Conservation (phyloP, 2,329 filamentous ascomycete species). For the Cladosporium oxysporum region DNA sequence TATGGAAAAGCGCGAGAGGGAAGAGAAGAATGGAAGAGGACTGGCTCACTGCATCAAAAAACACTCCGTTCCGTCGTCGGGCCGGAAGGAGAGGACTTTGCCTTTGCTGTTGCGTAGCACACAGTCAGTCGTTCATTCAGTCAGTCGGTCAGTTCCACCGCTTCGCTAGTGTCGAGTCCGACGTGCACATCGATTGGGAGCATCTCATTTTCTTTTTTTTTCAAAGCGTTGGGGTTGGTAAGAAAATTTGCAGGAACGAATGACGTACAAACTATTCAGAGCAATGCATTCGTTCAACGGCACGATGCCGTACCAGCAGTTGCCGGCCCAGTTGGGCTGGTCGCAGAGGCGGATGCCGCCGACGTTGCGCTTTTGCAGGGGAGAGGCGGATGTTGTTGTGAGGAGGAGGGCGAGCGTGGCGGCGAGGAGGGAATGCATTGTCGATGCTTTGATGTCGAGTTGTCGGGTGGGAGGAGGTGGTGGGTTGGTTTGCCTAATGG, state of each 20-base stretch:
- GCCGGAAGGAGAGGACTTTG: constrained; percentile 27
- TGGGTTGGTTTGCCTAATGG: not conserved
- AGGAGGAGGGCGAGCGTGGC: not conserved
- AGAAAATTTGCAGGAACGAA: too few relatives aligned
- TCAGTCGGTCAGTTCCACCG: not conserved
- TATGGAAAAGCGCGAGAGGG: not conserved
- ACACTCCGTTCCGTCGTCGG: constrained; percentile 31
- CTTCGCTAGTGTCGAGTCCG: too few relatives aligned
- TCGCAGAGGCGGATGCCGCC: constrained; percentile 38
- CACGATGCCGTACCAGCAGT: constrained; percentile 28
- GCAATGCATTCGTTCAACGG: constrained; percentile 31
- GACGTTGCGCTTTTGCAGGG: constrained; percentile 25
- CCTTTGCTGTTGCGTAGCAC: constrained; percentile 24
- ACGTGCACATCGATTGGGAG: too few relatives aligned
- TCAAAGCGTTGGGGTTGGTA: too few relatives aligned
- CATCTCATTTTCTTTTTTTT: too few relatives aligned
- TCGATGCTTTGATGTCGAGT: not conserved
- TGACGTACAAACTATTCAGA: constrained; percentile 31
- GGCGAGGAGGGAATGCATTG: not conserved
- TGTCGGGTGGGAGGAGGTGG: not conserved
- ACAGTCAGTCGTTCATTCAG: not conserved
- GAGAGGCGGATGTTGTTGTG: not conserved
- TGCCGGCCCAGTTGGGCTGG: constrained; percentile 30
- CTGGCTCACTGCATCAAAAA: constrained; percentile 36
- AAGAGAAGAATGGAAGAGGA: not conserved